Evolutionary conservation across 2,329 filamentous ascomycete genomes (phyloP).

Genomic region (Fusarium longipes): DNA sequence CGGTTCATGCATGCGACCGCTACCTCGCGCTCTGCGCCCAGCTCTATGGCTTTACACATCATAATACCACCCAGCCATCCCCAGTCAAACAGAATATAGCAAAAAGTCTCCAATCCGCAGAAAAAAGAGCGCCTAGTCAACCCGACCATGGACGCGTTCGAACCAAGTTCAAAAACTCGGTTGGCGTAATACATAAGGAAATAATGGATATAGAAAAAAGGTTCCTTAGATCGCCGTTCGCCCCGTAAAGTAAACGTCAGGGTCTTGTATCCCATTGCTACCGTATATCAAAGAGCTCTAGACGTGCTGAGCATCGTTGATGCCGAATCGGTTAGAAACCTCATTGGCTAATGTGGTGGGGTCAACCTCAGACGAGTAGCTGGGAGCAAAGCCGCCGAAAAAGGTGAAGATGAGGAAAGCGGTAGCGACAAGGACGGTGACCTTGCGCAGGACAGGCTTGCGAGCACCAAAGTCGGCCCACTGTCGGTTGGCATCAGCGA

Average conservation of each 20-base stretch:
- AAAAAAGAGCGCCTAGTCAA: slow-evolving; percentile 39
- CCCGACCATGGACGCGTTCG: slow-evolving; percentile 44
- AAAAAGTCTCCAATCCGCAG: slow-evolving; percentile 50
- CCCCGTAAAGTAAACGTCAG: slow-evolving; percentile 46
- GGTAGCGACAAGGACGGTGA: slow-evolving; percentile 74
- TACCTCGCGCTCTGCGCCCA: slow-evolving; percentile 53
- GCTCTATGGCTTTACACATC: slow-evolving; percentile 54
- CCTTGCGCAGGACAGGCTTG: slow-evolving; percentile 81
- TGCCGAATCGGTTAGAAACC: slow-evolving; percentile 63
- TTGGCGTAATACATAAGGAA: slow-evolving; percentile 37
- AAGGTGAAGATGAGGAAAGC: slow-evolving; percentile 76
- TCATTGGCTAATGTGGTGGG: slow-evolving; percentile 61
- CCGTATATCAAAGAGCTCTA: slow-evolving; percentile 29
- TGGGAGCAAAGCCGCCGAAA: slow-evolving; percentile 74
- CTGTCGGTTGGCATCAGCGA: slow-evolving; percentile 75
- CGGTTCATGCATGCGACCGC: slow-evolving; percentile 49
- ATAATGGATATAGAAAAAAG: slow-evolving; percentile 41
- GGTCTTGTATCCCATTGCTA: slow-evolving; percentile 30
- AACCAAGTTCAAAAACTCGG: slow-evolving; percentile 37
- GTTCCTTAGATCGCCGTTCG: slow-evolving; percentile 50
- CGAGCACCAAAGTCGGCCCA: slow-evolving; percentile 88
- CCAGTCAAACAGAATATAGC: slow-evolving; percentile 47
- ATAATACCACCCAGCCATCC: slow-evolving; percentile 42
- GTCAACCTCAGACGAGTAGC: slow-evolving; percentile 67
- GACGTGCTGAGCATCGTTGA: slow-evolving; percentile 45